Base-by-base conservation (phyloP, 2,329 filamentous ascomycete species). In the Diaporthe vexans region DNA sequence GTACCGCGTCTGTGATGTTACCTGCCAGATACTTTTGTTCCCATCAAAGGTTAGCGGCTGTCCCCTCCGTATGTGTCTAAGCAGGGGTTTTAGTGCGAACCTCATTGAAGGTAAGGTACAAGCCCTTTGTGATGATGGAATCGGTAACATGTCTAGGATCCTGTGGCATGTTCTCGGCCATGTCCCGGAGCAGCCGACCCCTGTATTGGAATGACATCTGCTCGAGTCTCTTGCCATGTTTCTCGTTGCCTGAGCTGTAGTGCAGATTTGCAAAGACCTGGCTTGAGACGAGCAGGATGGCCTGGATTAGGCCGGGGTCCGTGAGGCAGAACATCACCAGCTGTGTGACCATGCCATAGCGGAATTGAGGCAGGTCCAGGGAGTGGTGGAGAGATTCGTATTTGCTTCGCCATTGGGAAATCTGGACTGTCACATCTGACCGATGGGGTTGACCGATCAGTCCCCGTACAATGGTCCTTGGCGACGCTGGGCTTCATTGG, bases 101-200 rank as follows among this genome's bases (percentile, higher is more conserved):
- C 63, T 75, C 73, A 11, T 73, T 73, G 29, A 63, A 75, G 1
- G 73, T 46, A 13, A 75, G 71, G n/a, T 63, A 57, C 11, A 73
- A 4, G 1, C 54, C 54, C 26, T 69, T 75, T 1, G 35, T 56
- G n/a, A 73, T 56, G 1, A 58, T 67, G 8, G 70, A 33, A 26
- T 75, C 73, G 10, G 70, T 75, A 1, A 73, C n/a, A 5, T 51
- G 6, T 17, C 46, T 58, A 2, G 61, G 51, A 11, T 67, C 33
- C n/a, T 35, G n/a, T 4, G 57, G 46, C 48, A 75, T 73, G 7
- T 56, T 51, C 8, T 58, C 57, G 3, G 46, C 40, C 70, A 75
- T 73, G 11, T 17, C 48, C 21, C 73, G 73, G 13, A 75, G 61
- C 21, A 65, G 59, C 10, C 65, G 54, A 13, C 71, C 70, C 15